Percentiles rank a stretch among this genome's conserved stretches.
phyloP scores from a whole-genome alignment of 176 grass and related monocot species.

The Canna indica region DNA sequence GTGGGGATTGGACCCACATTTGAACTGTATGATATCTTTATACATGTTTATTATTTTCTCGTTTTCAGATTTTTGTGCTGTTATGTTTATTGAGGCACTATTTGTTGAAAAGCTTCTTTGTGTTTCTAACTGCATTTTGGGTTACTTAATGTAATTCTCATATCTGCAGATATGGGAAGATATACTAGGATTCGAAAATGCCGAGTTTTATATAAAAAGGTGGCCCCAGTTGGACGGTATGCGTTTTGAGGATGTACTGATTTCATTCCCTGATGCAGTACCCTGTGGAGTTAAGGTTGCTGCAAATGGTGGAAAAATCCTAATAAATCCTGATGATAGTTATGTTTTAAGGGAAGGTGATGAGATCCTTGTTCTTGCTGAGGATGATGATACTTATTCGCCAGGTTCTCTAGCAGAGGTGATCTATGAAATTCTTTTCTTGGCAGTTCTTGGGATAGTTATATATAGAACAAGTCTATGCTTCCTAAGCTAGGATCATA shows the following conservation, averaged over 20 bases:
- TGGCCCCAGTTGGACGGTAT: conserved; percentile 90
- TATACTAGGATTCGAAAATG: conserved; percentile 98
- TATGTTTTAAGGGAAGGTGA: conserved; percentile 90
- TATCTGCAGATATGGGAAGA: conserved; percentile 96
- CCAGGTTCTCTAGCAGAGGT: conserved; percentile 61
- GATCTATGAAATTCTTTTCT: background rate
- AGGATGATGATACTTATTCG: conserved; percentile 98
- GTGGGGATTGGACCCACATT: background rate
- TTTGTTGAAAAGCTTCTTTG: background rate
- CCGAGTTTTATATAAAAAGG: conserved; percentile 93
- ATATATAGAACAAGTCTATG: background rate
- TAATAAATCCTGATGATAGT: conserved; percentile 80
- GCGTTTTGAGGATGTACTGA: conserved; percentile 71
- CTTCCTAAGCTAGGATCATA: no score
- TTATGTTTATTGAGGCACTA: background rate
- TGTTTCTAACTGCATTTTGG: background rate
- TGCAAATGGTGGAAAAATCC: conserved; percentile 63
- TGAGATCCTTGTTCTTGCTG: conserved; percentile 87
- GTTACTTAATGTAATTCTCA: background rate
- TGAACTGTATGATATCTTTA: background rate
- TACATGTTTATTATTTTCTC: background rate
- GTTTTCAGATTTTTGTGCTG: background rate
- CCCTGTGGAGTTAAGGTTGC: conserved; percentile 90
- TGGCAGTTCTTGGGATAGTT: background rate
- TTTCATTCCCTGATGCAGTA: conserved; percentile 94